Percentiles rank a stretch among this genome's conserved stretches.
Conservation (phyloP, 1,139 yeast genomes). For the Geotrichum reessii region DNA sequence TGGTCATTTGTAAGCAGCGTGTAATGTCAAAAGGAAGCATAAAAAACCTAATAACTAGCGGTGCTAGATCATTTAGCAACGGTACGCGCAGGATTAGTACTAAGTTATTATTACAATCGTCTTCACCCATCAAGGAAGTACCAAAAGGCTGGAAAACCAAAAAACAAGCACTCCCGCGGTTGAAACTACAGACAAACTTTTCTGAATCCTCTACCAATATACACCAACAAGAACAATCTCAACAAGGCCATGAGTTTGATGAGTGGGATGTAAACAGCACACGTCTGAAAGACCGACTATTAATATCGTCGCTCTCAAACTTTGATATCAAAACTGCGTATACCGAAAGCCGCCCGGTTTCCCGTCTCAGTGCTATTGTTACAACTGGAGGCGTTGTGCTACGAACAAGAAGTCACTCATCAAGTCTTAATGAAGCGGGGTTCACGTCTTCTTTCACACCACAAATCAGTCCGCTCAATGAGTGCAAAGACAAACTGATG, state of each 20-base stretch:
- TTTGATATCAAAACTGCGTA: not conserved
- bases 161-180: not conserved
- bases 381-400: not conserved
- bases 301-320: not conserved
- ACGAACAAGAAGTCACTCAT: not conserved
- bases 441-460: not conserved
- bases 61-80: not conserved
- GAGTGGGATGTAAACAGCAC: not conserved
- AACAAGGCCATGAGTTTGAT: not conserved
- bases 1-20: not conserved
- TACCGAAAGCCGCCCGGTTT: not conserved
- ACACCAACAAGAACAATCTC: not conserved
- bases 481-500: not conserved
- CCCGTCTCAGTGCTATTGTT: not conserved
- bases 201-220: not conserved
- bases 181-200: not conserved
- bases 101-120: not conserved
- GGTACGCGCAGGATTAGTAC: not conserved
- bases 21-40: not conserved
- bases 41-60: not conserved
- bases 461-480: not conserved
- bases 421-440: not conserved
- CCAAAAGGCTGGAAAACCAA: not conserved
- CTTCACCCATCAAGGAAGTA: not conserved
- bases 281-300: not conserved